Conservation (phyloP, 2,329 filamentous ascomycete genomes). For the Arthrobotrys iridis region DNA sequence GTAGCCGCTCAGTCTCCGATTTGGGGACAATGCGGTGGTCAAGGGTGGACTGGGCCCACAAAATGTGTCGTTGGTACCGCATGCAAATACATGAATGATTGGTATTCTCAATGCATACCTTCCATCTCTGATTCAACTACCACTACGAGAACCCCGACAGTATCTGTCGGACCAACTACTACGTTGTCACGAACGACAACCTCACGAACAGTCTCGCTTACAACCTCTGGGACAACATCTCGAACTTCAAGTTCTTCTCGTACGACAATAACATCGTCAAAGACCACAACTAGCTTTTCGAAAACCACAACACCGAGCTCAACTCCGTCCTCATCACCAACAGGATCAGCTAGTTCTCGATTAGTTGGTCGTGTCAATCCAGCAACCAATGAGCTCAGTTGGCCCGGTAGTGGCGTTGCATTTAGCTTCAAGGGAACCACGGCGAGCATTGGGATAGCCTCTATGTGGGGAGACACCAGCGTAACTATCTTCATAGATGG, state of each 20-base stretch:
- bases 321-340: background rate
- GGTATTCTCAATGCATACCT: constrained; percentile 63
- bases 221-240: background rate
- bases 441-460: constrained; percentile 61
- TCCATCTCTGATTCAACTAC: constrained; percentile 26
- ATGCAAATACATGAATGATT: constrained; percentile 62
- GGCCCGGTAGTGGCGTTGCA: constrained; percentile 63
- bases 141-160: too few relatives aligned
- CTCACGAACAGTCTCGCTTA: background rate
- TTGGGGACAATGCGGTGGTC: constrained; percentile 31
- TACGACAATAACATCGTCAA: background rate
- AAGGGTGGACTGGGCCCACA: constrained; percentile 60
- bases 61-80: constrained; percentile 62
- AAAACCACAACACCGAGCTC: constrained; percentile 2
- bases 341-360: constrained; percentile 44
- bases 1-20: constrained; percentile 1
- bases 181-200: background rate
- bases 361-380: constrained; percentile 64
- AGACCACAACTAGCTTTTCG: background rate
- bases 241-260: constrained; percentile 7
- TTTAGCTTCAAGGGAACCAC: constrained; percentile 63
- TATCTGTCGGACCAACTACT: too few relatives aligned
- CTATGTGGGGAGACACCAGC: constrained; percentile 60
- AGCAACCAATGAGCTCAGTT: constrained; percentile 63
- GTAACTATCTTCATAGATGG: constrained; percentile 61